Evolutionary conservation across 352 stramenopile species (phyloP).

Genomic region (Pythium vanterpoolii): DNA sequence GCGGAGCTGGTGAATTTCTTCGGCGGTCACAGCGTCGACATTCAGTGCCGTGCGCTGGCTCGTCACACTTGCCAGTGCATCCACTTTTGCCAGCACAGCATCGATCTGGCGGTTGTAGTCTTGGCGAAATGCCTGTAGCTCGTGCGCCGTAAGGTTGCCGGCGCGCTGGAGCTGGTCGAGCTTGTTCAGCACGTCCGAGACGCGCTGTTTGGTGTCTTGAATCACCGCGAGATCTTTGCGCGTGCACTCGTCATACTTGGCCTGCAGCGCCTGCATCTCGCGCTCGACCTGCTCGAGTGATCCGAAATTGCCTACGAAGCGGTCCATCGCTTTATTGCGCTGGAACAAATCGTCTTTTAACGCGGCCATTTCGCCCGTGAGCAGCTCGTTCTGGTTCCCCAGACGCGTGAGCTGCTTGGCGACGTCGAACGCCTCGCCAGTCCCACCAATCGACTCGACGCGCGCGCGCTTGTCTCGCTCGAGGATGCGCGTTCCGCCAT

Average conservation of each 20-base stretch:
- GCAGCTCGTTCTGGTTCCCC: background rate
- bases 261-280: conserved; percentile 38
- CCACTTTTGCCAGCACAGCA: conserved; percentile 36
- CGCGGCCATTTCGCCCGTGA: conserved; percentile 37
- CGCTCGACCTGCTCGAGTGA: conserved; percentile 37
- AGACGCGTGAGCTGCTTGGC: conserved; percentile 34
- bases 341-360: background rate
- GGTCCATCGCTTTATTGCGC: conserved; percentile 34
- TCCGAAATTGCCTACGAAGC: conserved; percentile 32
- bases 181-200: conserved; percentile 49
- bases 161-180: conserved; percentile 39
- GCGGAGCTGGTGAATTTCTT: conserved; percentile 18
- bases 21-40: conserved; percentile 6
- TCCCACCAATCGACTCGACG: conserved; percentile 12
- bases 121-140: conserved; percentile 39
- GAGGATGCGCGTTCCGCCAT: background rate
- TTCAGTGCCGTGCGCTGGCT: conserved; percentile 13
- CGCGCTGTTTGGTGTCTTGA: conserved; percentile 46
- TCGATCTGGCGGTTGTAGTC: conserved; percentile 51
- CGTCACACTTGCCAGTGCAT: conserved; percentile 25
- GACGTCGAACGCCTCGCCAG: conserved; percentile 23
- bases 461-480: conserved; percentile 9
- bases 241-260: conserved; percentile 43
- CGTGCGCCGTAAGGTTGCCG: conserved; percentile 28
- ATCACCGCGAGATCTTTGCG: conserved; percentile 44